Base-by-base conservation (phyloP, 768 basidiomycete species). In the Harrya chromipes region DNA sequence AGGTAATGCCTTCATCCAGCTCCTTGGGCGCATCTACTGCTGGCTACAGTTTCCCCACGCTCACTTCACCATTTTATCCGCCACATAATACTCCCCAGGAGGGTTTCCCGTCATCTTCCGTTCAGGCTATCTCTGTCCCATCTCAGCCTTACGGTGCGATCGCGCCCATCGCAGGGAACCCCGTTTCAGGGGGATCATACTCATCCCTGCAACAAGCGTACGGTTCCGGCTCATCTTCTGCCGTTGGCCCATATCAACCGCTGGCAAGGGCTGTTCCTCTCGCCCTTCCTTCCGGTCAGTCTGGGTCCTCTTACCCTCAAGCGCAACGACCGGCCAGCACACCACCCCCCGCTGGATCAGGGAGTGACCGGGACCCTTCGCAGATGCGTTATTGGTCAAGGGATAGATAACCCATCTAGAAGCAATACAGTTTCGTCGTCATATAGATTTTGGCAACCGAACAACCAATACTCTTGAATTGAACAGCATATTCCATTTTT, bases 51-150 rank as follows among this genome's bases (percentile, higher is more conserved):
- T 77, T 84, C 61, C 76, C 79, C 36, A 83, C 83, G 14, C 72
- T 83, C 34, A 81, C 66, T 53, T 73, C 81, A 9, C 77, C 83
- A 11, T 84, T 81, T 67, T 80, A 73, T 62, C 83, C 83, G 19
- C 54, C 56, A 37, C 68, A 70, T 46, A 62, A 62, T 42, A 62
- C 68, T 48, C 33, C 68, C 7, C 66, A 71, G 44, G 60, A 67
- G 20, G 59, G 60, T 46, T 65, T 66, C 50, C 57, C 70, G 48
- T 49, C 70, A 16, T 58, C 61, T 35, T 58, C 70, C 40, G 61
- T 70, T 45, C 65, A 69, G 19, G 59, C 73, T 24, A 60, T 67
- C 16, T 56, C 65, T 16, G 54, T 57, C 43, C 43, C 65, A 36
- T 50, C 62, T 26, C 62, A 65, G 42, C 68, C 62, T 29, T 78